Evolutionary conservation across 345 rosid species (phyloP).

Genomic region (Murraya koenigii): DNA sequence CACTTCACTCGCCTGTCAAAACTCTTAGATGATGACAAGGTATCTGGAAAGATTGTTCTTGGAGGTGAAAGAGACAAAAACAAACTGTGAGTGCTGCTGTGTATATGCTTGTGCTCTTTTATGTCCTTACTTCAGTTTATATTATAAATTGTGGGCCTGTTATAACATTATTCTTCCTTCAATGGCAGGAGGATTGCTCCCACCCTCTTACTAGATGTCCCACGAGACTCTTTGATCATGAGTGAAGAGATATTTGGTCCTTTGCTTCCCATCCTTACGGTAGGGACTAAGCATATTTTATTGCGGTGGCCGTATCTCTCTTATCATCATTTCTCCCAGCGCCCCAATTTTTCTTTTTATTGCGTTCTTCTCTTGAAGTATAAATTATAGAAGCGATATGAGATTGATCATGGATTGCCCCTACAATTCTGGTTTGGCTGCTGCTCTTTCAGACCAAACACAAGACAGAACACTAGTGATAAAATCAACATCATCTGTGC

Average conservation of each 20-base stretch:
- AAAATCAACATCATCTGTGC: not conserved
- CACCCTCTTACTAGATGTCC: constrained; percentile 83
- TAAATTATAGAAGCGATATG: not conserved
- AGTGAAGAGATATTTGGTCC: constrained; percentile 96
- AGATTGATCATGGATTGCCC: not conserved
- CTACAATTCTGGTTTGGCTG: not conserved
- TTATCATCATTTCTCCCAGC: not conserved
- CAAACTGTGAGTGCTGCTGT: constrained; percentile 57
- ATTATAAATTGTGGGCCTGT: not conserved
- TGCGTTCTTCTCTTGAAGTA: constrained; percentile 2
- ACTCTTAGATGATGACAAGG: constrained; percentile 81
- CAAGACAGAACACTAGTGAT: not conserved
- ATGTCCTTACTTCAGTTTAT: not conserved
- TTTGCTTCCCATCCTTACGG: constrained; percentile 78
- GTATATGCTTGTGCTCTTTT: not conserved
- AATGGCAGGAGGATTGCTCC: constrained; percentile 73
- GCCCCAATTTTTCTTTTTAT: not conserved
- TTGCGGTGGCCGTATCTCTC: not conserved
- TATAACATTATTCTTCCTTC: constrained; percentile 1
- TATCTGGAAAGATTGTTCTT: constrained; percentile 68
- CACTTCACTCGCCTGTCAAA: constrained; percentile 78
- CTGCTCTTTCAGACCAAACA: not conserved
- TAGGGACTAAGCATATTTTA: constrained; percentile 24
- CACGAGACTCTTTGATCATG: constrained; percentile 75
- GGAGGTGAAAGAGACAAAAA: constrained; percentile 76